phyloP scores from a whole-genome alignment of 345 rosid species.

The Moringa oleifera region DNA sequence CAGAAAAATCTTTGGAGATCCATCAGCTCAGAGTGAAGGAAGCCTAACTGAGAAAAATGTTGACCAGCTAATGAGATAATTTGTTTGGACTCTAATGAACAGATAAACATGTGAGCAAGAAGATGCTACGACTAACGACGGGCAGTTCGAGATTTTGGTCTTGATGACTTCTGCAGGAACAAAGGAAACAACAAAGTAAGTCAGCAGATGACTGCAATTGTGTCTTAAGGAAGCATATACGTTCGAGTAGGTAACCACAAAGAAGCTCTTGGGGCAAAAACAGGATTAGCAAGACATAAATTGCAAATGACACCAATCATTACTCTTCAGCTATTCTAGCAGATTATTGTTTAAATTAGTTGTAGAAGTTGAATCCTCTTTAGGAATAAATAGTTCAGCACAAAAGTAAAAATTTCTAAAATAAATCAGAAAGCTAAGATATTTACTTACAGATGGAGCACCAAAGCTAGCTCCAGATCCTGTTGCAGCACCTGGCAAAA shows the following conservation, averaged over 20 bases:
- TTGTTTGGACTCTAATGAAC: background rate
- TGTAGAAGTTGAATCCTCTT: background rate
- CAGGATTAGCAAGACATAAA: background rate
- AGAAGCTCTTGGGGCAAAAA: too few species aligned
- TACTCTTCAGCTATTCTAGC: too few species aligned
- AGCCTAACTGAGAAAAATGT: background rate
- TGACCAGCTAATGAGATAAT: slow-evolving; percentile 5
- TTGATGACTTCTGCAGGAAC: slow-evolving; percentile 59
- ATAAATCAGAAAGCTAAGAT: background rate
- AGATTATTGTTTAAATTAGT: too few species aligned
- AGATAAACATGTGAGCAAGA: background rate
- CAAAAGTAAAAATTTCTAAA: background rate
- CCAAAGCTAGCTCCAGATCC: slow-evolving; percentile 90
- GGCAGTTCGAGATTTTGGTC: slow-evolving; percentile 71
- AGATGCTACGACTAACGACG: slow-evolving; percentile 41
- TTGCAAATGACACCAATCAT: background rate
- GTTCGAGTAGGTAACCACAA: background rate
- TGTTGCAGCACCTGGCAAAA: slow-evolving; percentile 46
- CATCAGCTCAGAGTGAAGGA: background rate
- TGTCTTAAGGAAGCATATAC: background rate
- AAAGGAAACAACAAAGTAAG: slow-evolving; percentile 8
- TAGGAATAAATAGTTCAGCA: background rate
- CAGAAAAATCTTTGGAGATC: too few species aligned
- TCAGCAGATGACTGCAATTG: slow-evolving; percentile 1
- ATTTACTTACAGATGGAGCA: slow-evolving; percentile 57